These are phyloP conservation scores for Penicillium italicum DNA, from an alignment of 2,329 filamentous ascomycete genomes.

Conservation along the genomic window DNA sequence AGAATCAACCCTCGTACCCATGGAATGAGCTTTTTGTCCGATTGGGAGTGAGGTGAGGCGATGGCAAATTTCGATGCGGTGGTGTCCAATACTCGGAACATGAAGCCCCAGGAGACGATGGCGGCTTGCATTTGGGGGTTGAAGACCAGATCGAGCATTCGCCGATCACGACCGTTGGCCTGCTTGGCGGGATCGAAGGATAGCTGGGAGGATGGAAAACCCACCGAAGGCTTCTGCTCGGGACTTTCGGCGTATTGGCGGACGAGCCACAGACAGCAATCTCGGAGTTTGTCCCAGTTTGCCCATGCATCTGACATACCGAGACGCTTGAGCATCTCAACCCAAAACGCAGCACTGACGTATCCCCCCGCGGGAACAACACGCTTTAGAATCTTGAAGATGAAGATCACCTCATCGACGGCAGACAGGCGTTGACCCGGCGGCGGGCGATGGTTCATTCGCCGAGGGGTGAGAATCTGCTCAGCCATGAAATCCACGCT, in stretches of 20 bases:
- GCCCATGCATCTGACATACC: slow-evolving; percentile 51
- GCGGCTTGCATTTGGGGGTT: slow-evolving; percentile 43
- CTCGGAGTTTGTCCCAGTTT: slow-evolving; percentile 50
- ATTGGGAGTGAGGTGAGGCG: slow-evolving; percentile 10
- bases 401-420: slow-evolving; percentile 42
- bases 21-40: slow-evolving; percentile 29
- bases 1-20: slow-evolving; percentile 42
- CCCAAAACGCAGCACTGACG: slow-evolving; percentile 50
- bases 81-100: slow-evolving; percentile 24
- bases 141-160: slow-evolving; percentile 43
- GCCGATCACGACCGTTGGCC: slow-evolving; percentile 13
- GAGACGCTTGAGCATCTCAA: slow-evolving; percentile 56
- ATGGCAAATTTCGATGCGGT: slow-evolving; percentile 18
- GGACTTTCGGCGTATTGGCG: slow-evolving; percentile 34
- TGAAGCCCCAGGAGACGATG: slow-evolving; percentile 52
- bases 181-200: background rate
- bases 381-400: slow-evolving; percentile 48
- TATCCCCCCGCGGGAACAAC: slow-evolving; percentile 45
- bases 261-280: slow-evolving; percentile 52
- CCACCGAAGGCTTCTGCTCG: slow-evolving; percentile 6
- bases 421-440: slow-evolving; percentile 26
- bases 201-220: slow-evolving; percentile 4
- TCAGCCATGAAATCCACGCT: slow-evolving; percentile 47
- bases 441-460: slow-evolving; percentile 23
- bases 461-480: slow-evolving; percentile 32